These are phyloP conservation scores for Suillus ampliporus DNA, from an alignment of 768 basidiomycete genomes.

Conservation along the genomic window DNA sequence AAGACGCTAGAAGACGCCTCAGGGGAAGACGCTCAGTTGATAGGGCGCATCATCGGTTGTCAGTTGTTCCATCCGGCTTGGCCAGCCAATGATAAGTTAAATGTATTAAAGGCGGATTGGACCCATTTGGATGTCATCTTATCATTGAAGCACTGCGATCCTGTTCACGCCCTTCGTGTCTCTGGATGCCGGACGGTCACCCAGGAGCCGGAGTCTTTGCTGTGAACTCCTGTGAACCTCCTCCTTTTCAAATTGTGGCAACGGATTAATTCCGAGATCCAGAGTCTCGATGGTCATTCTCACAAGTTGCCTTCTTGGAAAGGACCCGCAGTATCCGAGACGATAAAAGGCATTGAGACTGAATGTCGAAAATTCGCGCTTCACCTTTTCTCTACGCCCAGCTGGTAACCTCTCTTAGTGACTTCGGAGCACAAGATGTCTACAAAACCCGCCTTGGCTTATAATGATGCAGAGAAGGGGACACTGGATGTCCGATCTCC, in stretches of 20 bases:
- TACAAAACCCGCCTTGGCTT: slow-evolving; percentile 40
- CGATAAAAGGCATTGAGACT: slow-evolving; percentile 31
- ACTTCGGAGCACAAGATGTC: slow-evolving; percentile 44
- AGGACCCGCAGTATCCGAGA: slow-evolving; percentile 6
- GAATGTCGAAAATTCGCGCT: slow-evolving; percentile 2
- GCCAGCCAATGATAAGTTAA: slow-evolving; percentile 5
- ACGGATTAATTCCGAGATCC: slow-evolving; percentile 26
- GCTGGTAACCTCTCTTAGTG: slow-evolving; percentile 20
- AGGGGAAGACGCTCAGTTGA: slow-evolving; percentile 1
- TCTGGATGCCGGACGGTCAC: slow-evolving; percentile 13
- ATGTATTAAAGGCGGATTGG: slow-evolving; percentile 15
- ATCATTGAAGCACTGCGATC: slow-evolving; percentile 5
- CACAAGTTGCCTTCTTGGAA: slow-evolving; percentile 15
- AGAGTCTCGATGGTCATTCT: slow-evolving; percentile 15
- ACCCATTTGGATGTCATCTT: slow-evolving; percentile 14
- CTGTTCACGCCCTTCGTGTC: slow-evolving; percentile 4
- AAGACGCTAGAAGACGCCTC: too few species aligned
- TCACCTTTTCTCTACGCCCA: slow-evolving; percentile 16
- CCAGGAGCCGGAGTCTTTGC: slow-evolving; percentile 20
- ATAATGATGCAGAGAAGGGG: slow-evolving; percentile 65
- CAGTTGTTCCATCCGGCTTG: neutral
- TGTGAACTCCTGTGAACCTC: slow-evolving; percentile 22
- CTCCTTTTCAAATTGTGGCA: slow-evolving; percentile 5
- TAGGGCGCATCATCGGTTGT: neutral
- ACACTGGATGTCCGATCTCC: slow-evolving; percentile 50